Conservation (phyloP, 208 protist species). For the Crithidia acanthocephali region DNA sequence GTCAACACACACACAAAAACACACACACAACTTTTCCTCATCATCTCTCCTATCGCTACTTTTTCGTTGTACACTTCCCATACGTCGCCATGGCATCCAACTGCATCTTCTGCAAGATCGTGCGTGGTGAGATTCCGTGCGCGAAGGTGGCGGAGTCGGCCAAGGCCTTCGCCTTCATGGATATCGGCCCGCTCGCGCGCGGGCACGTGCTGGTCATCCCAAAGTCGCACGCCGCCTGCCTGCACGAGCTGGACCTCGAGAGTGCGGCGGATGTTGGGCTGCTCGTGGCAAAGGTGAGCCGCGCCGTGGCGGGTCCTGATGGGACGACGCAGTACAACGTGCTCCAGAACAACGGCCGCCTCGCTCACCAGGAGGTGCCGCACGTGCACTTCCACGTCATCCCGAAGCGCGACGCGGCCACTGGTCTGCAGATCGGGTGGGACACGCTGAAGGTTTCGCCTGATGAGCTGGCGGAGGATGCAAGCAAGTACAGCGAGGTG, state of each 20-base stretch:
- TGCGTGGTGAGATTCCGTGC: constrained; percentile 79
- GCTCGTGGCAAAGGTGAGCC: constrained; percentile 59
- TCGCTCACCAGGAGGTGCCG: constrained; percentile 92
- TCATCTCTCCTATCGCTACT: no score
- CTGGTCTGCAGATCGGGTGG: constrained; percentile 78
- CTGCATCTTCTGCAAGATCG: constrained; percentile 92
- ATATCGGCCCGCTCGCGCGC: constrained; percentile 84
- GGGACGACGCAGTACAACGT: constrained; percentile 89
- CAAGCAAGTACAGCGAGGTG: constrained; percentile 57
- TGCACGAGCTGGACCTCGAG: constrained; percentile 81
- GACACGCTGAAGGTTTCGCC: constrained; percentile 65
- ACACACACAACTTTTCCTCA: no score
- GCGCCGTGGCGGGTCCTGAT: constrained; percentile 66
- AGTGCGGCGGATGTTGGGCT: constrained; percentile 70
- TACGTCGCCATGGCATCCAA: constrained; percentile 29
- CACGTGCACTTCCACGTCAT: constrained; percentile 97
- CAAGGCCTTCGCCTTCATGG: constrained; percentile 87
- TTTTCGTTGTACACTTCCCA: not conserved
- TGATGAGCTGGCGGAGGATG: constrained; percentile 63
- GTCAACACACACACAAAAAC: no score
- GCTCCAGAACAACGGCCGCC: constrained; percentile 92
- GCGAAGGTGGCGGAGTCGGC: constrained; percentile 86
- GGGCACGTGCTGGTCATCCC: constrained; percentile 90
- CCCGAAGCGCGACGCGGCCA: constrained; percentile 68
- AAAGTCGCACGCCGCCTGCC: constrained; percentile 74